Percentiles rank a stretch among this genome's conserved stretches.
These are phyloP conservation scores for Stachybotrys chartarum DNA, from an alignment of 2,329 filamentous ascomycete species.

Conservation along the genomic window DNA sequence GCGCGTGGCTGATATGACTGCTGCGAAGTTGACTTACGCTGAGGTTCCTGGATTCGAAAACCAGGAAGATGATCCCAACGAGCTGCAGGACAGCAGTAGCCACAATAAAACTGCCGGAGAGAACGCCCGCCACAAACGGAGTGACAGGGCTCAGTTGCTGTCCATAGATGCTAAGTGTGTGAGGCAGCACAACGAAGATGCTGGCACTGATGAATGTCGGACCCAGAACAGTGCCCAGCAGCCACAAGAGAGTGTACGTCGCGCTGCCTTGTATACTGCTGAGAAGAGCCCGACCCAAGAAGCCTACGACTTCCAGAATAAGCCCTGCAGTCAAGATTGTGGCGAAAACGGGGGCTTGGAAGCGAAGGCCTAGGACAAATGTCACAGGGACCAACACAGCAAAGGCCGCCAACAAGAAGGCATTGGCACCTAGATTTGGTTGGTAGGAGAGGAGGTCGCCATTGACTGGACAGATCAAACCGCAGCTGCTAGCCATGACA, in stretches of 20 bases:
- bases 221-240: constrained; percentile 39
- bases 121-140: constrained; percentile 24
- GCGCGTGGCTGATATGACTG: too few species aligned
- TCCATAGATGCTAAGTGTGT: constrained; percentile 39
- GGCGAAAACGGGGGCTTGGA: constrained; percentile 32
- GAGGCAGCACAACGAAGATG: constrained; percentile 37
- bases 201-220: constrained; percentile 37
- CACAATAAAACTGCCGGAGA: constrained; percentile 25
- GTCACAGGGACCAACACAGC: constrained; percentile 29
- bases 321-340: constrained; percentile 31
- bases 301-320: constrained; percentile 36
- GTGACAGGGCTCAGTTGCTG: constrained; percentile 28
- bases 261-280: constrained; percentile 22
- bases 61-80: constrained; percentile 32
- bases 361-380: constrained; percentile 29
- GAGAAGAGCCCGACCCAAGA: constrained; percentile 37
- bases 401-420: constrained; percentile 31
- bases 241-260: constrained; percentile 33
- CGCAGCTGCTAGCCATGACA: constrained; percentile 28
- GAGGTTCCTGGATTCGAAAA: constrained; percentile 20
- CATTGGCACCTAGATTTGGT: constrained; percentile 31
- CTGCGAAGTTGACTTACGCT: constrained; percentile 22
- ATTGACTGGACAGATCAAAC: constrained; percentile 24
- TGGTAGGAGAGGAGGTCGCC: constrained; percentile 29
- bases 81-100: constrained; percentile 29